Base-by-base conservation (phyloP, 495 filamentous ascomycete genomes). In the Aspergillus biplanus region DNA sequence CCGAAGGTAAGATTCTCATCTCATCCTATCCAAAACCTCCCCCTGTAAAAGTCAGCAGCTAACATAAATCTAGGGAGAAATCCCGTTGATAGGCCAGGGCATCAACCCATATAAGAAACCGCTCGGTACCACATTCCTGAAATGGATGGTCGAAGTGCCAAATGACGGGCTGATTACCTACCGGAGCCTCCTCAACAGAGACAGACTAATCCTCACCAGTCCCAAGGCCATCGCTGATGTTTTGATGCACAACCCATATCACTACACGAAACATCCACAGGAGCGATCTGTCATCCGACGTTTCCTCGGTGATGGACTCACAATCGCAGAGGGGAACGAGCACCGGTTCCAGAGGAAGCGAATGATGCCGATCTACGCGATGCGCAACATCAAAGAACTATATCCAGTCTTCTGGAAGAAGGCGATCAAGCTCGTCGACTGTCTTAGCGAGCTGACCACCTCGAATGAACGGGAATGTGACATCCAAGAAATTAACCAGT, bases 141-240 rank as follows among this genome's bases (percentile, higher is more conserved):
- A 53, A 53, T 53, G 50, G 50, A 21, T 53, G 9, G 32, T 13
- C 1, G 32, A 21, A 13, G 21, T 53, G 13, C 21, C 50, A 13
- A 53, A 53, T 32, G 50, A 53, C 15, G 50, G 50, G 3, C 15
- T 53, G 31, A 53, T 53, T 15, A 32, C 50, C n/a, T 58, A 58
- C 27, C 37, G 37, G 6, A 47, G 55, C 16, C 15, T 58, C 18
- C n/a, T 47, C 7, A 58, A 58, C 39, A 6, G 15, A 15, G 55
- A 58, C 7, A n/a, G 55, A 13, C 16, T 58, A 7, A 27, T 58
- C 4, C 16, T 58, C 11, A 58, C 55, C 31, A 31, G 16, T 13
- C 55, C 55, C 0, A 58, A 58, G n/a, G 55, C 55, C 5, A 58
- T 58, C 39, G 39, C 18, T 9, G 55, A 58, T 7, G 55, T 58